These are phyloP conservation scores for Epithemia pelagica DNA, from an alignment of 108 stramenopile genomes.

Conservation along the genomic window DNA sequence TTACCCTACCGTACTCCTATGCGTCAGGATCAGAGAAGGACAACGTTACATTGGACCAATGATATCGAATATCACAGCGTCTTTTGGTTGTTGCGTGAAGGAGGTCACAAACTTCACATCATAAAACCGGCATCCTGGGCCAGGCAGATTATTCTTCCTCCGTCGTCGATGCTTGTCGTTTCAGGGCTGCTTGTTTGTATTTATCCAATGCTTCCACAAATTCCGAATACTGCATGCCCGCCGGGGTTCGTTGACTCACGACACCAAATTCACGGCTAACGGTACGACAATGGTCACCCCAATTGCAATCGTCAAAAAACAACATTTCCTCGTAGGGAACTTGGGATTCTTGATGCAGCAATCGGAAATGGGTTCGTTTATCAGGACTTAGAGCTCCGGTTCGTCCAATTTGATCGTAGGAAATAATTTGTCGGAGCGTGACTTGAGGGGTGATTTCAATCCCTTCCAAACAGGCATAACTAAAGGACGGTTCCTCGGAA, in stretches of 20 bases:
- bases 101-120: too few relatives aligned
- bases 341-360: conserved; percentile 62
- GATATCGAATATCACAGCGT: too few relatives aligned
- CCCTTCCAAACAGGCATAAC: conserved; percentile 64
- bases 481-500: conserved; percentile 73
- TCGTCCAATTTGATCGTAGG: conserved; percentile 86
- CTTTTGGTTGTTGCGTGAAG: too few relatives aligned
- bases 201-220: conserved; percentile 57
- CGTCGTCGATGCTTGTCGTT: too few relatives aligned
- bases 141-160: too few relatives aligned
- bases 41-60: too few relatives aligned
- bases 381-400: conserved; percentile 69
- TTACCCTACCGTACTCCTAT: too few relatives aligned
- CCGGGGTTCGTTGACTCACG: conserved; percentile 56
- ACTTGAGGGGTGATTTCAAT: conserved; percentile 77
- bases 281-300: conserved; percentile 85
- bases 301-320: conserved; percentile 94
- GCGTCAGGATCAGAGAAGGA: too few relatives aligned
- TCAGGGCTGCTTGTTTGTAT: conserved; percentile 27
- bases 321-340: conserved; percentile 87
- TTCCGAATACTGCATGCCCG: conserved; percentile 48
- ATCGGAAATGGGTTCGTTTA: conserved; percentile 89
- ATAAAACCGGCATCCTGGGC: too few relatives aligned
- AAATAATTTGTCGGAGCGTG: conserved; percentile 74
- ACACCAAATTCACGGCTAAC: conserved; percentile 52